Conservation (phyloP, 495 filamentous ascomycete genomes). For the Penicillium dipodomyicola region DNA sequence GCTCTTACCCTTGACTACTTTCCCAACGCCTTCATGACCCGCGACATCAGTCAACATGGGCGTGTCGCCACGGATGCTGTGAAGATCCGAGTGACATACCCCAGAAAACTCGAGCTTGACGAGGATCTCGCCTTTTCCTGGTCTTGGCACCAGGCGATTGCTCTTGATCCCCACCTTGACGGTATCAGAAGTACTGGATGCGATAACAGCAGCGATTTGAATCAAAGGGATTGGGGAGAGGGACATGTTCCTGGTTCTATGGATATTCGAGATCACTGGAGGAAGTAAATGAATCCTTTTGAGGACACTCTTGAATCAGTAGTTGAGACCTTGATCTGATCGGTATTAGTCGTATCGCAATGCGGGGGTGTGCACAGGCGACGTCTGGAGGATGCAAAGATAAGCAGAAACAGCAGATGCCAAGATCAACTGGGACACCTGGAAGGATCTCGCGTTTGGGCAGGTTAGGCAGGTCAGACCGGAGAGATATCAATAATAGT, state of each 20-base stretch:
- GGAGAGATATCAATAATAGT: neutral
- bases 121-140: slow-evolving; percentile 36
- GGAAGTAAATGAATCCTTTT: neutral
- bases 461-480: neutral
- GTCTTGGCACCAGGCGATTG: slow-evolving; percentile 34
- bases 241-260: slow-evolving; percentile 20
- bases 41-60: slow-evolving; percentile 48
- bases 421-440: neutral
- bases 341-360: slow-evolving; percentile 6
- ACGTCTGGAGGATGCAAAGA: slow-evolving; percentile 2
- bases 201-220: slow-evolving; percentile 41
- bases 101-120: slow-evolving; percentile 45
- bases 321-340: neutral
- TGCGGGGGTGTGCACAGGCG: slow-evolving; percentile 14
- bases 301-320: neutral
- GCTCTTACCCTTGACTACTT: slow-evolving; percentile 34
- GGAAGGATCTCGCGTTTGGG: neutral
- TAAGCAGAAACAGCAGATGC: slow-evolving; percentile 8
- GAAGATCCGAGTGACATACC: slow-evolving; percentile 45
- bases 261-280: neutral
- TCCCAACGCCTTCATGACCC: slow-evolving; percentile 46
- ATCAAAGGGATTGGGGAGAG: slow-evolving; percentile 30
- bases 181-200: slow-evolving; percentile 22
- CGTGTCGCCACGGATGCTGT: slow-evolving; percentile 45
- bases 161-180: slow-evolving; percentile 30